These are phyloP conservation scores for Cryphonectria parasitica DNA, from an alignment of 2,329 filamentous ascomycete species.

Conservation along the genomic window DNA sequence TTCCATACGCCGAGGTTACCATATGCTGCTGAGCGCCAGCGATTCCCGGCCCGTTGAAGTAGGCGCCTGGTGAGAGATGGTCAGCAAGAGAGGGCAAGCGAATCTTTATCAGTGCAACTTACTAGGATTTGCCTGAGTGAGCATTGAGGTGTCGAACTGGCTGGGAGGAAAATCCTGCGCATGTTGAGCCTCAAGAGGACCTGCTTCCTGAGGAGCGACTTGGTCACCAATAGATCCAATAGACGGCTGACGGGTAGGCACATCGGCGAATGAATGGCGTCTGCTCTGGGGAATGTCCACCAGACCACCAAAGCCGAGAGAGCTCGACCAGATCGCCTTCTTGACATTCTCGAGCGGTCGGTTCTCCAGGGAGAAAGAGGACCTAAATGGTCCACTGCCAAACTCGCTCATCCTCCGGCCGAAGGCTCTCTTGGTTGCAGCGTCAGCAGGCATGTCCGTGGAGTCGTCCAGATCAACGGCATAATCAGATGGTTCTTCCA, in stretches of 20 bases:
- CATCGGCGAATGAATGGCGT: conserved; percentile 78
- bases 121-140: conserved; percentile 41
- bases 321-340: conserved; percentile 72
- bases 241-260: conserved; percentile 65
- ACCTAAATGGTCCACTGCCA: conserved; percentile 50
- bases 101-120: conserved; percentile 25
- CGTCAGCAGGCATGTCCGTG: conserved; percentile 55
- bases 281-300: conserved; percentile 72
- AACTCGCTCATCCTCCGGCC: conserved; percentile 63
- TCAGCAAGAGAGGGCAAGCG: conserved; percentile 38
- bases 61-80: conserved; percentile 39
- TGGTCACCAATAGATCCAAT: conserved; percentile 64
- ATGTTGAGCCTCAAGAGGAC: conserved; percentile 48
- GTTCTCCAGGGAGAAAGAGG: conserved; percentile 57
- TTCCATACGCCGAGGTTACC: conserved; percentile 42
- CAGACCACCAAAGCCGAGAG: conserved; percentile 65
- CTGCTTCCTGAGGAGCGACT: conserved; percentile 50
- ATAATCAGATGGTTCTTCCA: conserved; percentile 66
- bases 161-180: conserved; percentile 47
- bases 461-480: conserved; percentile 72
- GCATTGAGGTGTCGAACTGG: conserved; percentile 43
- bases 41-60: conserved; percentile 42
- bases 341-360: conserved; percentile 68
- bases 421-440: conserved; percentile 48
- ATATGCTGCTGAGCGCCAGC: conserved; percentile 42